Base-by-base conservation (phyloP, 345 rosid genomes). In the Euphorbia lathyris region DNA sequence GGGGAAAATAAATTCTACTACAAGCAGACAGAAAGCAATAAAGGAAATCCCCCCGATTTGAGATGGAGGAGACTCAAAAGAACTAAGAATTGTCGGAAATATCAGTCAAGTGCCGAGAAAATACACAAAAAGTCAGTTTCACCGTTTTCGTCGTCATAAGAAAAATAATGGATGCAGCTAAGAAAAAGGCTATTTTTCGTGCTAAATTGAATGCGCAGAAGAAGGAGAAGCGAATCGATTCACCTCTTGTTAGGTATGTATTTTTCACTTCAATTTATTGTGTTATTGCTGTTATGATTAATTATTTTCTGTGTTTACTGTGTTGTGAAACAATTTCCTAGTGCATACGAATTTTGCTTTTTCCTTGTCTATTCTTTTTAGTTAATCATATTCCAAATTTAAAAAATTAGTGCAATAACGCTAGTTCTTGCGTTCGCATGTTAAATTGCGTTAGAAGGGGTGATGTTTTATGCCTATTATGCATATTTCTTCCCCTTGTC, bases 131-230 rank as follows among this genome's bases (percentile, higher is more conserved):
- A n/a, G n/a, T 1, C 64, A 32, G 42, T 14, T 29, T 29, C 12
- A 29, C 12, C 43, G 14, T 8, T 16, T 30, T 8, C 19, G 1
- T 45, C 51, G 19, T 16, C 51, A 17, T 23, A 23, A 22, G 3
- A 9, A 22, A 1, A 55, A 17, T 20, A 19, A 94, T 94, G 98
- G 97, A 91, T 72, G 90, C 89, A 65, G 90, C 90, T 16, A 90
- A 79, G 80, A 95, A 83, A 72, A 94, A 94, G 77, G 96, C 97
- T 3, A 17, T 90, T 74, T 95, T 86, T 78, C 95, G 97, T 7
- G 89, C 99, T 20, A 92, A 86, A 76, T 77, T 90, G 71, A 90
- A 84, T 68, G 99, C 97, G 0, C 86, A 85, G 79, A 95, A 81
- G 88, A 95, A 90, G 78, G 90, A 84, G 0, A 80, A 86, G 57